phyloP scores from a whole-genome alignment of 1,284 basidiomycete species.

The Flammula alnicola region DNA sequence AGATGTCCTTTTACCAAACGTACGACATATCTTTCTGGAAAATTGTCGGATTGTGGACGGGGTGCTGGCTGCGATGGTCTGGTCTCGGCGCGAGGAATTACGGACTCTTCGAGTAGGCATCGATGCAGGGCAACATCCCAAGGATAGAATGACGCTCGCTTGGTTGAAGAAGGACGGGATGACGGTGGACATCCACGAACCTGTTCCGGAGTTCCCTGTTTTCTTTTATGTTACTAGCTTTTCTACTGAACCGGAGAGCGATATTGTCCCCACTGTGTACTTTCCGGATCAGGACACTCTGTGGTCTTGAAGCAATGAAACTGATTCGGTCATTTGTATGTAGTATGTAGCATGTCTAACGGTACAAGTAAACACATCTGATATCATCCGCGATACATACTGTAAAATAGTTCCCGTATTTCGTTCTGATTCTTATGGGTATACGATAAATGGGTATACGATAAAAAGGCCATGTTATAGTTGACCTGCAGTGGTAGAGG shows the following conservation, averaged over 20 bases:
- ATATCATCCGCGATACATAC: too few species aligned
- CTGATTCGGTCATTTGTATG: too few species aligned
- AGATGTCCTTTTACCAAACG: conserved; percentile 1
- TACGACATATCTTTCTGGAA: conserved; percentile 13
- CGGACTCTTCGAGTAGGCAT: conserved; percentile 10
- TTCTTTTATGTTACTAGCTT: background rate
- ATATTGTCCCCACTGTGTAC: too few species aligned
- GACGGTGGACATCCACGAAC: conserved; percentile 10
- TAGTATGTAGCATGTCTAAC: too few species aligned
- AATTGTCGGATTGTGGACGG: conserved; percentile 8
- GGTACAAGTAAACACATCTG: too few species aligned
- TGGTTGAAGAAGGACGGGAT: conserved; percentile 14
- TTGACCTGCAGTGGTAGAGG: too few species aligned
- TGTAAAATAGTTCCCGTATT: too few species aligned
- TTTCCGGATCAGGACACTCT: too few species aligned
- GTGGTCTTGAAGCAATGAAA: too few species aligned
- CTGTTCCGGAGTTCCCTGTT: conserved; percentile 1
- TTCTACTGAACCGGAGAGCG: background rate
- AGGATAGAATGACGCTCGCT: conserved; percentile 5
- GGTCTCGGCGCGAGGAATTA: conserved; percentile 8
- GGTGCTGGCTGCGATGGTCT: conserved; percentile 6
- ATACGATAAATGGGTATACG: too few species aligned
- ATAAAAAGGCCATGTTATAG: too few species aligned
- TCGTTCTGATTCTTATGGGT: too few species aligned
- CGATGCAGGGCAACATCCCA: background rate